phyloP scores from a whole-genome alignment of 352 stramenopile genomes.

The Globisporangium rhizosaccharum region DNA sequence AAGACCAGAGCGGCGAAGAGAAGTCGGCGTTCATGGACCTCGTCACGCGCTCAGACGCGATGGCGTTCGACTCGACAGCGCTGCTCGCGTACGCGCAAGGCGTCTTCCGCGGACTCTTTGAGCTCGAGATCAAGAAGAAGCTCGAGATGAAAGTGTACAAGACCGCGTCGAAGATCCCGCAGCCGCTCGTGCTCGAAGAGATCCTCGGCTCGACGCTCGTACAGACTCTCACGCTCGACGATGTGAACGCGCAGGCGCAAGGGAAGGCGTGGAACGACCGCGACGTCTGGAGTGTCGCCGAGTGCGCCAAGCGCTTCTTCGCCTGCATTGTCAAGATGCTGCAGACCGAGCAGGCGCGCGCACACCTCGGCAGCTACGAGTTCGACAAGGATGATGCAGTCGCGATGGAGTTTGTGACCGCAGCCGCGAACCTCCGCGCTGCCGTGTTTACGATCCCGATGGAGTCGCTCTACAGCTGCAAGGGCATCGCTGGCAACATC shows the following conservation, averaged over 20 bases:
- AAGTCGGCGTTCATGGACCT: slow-evolving; percentile 84
- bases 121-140: slow-evolving; percentile 95
- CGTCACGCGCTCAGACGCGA: slow-evolving; percentile 38
- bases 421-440: slow-evolving; percentile 95
- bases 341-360: slow-evolving; percentile 41
- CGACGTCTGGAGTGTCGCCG: slow-evolving; percentile 81
- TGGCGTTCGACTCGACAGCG: slow-evolving; percentile 32
- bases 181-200: slow-evolving; percentile 63
- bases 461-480: slow-evolving; percentile 90
- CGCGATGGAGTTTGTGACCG: slow-evolving; percentile 97
- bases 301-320: slow-evolving; percentile 89
- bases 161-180: slow-evolving; percentile 87
- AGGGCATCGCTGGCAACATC: slow-evolving; percentile 99
- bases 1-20: slow-evolving; percentile 73
- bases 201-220: slow-evolving; percentile 41
- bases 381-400: slow-evolving; percentile 98
- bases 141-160: slow-evolving; percentile 97
- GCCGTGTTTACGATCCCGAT: slow-evolving; percentile 76
- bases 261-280: slow-evolving; percentile 67
- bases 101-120: slow-evolving; percentile 91
- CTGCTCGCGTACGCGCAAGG: slow-evolving; percentile 61
- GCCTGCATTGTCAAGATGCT: slow-evolving; percentile 59
- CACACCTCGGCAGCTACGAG: slow-evolving; percentile 66
- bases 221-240: slow-evolving; percentile 26
- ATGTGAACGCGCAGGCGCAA: slow-evolving; percentile 17